Percentiles rank a stretch among this genome's conserved stretches.
These are phyloP conservation scores for Sugiyamaella chiloensis DNA, from an alignment of 805 yeast genomes.

Conservation along the genomic window DNA sequence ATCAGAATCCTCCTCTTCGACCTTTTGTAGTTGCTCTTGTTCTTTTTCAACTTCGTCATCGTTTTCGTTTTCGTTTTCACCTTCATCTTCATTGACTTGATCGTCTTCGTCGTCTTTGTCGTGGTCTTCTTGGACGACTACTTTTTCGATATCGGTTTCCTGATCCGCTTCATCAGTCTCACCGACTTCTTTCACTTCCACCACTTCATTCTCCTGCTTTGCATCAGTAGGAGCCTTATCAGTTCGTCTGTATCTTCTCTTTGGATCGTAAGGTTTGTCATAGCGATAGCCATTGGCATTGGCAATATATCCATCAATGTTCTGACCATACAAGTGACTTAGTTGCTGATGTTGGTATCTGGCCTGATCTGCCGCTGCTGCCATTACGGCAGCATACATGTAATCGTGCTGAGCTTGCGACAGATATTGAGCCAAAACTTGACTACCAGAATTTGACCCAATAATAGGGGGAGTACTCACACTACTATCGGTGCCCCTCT, in stretches of 20 bases:
- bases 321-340: constrained; percentile 7
- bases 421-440: constrained; percentile 73
- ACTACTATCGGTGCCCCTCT: constrained; percentile 4
- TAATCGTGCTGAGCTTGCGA: constrained; percentile 66
- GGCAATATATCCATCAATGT: no score
- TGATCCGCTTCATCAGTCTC: no score
- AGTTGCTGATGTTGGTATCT: constrained; percentile 8
- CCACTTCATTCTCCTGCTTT: not conserved
- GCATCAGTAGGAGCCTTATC: not conserved
- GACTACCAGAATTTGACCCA: constrained; percentile 51
- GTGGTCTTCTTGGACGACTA: constrained; percentile 3
- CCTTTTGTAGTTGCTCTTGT: not conserved
- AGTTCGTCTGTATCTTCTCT: not conserved
- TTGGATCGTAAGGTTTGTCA: not conserved
- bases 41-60: not conserved
- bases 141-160: no score
- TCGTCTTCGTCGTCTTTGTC: constrained; percentile 2
- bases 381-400: constrained; percentile 25
- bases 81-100: not conserved
- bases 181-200: not conserved
- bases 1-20: not conserved
- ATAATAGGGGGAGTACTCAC: constrained; percentile 4
- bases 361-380: constrained; percentile 20
- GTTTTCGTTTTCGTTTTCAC: not conserved
- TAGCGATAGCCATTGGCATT: not conserved